Evolutionary conservation across 2,329 filamentous ascomycete species (phyloP), one percentile per base, ranked within the genome.

Genomic region (Triangularia setosa): DNA sequence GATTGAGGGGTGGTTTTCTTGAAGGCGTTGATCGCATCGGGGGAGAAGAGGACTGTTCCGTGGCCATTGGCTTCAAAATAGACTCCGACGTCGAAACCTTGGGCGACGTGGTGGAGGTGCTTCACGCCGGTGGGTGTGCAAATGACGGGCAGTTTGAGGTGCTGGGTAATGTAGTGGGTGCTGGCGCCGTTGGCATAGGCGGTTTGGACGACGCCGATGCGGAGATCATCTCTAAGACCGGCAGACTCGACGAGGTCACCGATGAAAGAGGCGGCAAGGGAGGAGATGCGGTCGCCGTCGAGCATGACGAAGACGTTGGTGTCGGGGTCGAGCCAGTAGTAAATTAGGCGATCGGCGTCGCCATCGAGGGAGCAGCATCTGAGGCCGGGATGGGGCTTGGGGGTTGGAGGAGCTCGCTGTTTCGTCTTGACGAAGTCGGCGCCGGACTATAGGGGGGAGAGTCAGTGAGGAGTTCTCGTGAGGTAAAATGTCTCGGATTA

Each of bases 21-120:
- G 79, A 99, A 96, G 58, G 86, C 84, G 71, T 90, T 89, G 56
- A 94, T 81, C 3, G 94, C 94, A 65, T 91, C 88, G 64, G 90
- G 86, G 0, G 92, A 96, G 83, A 99, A 99, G 62, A 98, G 89
- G 35, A 98, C 90, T 9, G 95, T 99, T 69, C 95, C 95, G 78
- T 99, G 95, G 28, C 95, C 95, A 75, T 99, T 99, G 69, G 95
- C 95, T 81, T 99, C 95, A 73, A 99, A 99, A 81, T 99, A 99
- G 60, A 98, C 92, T 64, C 95, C 95, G 62, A 98, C 89, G 73
- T 99, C 95, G 72, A 96, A 97, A 69, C 93, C 91, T 73, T 91
- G 88, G 44, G 95, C 95, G n/a, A 92, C 95, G 74, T 98, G 95
- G 79, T 99, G 95, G 68, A 99, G 85, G 79, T 97, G 91, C 83